A percentile compares a stretch with the other conserved stretches of the same genome.
phyloP scores from a whole-genome alignment of 2,329 filamentous ascomycete genomes.

The Ascochyta viciae-villosae region DNA sequence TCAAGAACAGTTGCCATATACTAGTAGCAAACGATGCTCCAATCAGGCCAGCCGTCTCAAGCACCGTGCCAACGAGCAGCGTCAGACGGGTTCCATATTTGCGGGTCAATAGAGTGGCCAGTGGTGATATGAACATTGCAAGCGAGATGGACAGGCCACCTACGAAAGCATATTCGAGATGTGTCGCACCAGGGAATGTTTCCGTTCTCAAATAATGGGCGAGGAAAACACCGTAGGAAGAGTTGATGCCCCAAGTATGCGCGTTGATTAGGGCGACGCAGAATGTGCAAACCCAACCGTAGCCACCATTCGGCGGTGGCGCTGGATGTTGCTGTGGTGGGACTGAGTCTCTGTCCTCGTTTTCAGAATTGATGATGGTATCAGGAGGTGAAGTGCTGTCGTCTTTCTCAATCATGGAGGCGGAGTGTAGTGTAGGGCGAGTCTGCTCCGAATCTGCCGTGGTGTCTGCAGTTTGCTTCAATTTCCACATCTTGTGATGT shows the following conservation, averaged over 20 bases:
- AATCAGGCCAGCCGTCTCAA: constrained; percentile 45
- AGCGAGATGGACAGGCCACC: constrained; percentile 46
- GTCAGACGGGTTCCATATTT: constrained; percentile 28
- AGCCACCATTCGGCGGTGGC: constrained; percentile 4
- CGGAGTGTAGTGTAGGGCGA: too few relatives aligned
- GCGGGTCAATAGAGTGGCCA: constrained; percentile 35
- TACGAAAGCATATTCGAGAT: constrained; percentile 48
- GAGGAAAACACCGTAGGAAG: constrained; percentile 51
- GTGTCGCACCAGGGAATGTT: constrained; percentile 39
- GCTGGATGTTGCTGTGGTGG: not conserved
- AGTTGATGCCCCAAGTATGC: constrained; percentile 4
- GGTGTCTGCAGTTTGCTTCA: too few relatives aligned
- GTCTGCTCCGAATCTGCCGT: too few relatives aligned
- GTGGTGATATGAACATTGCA: constrained; percentile 40
- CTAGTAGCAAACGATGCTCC: constrained; percentile 43
- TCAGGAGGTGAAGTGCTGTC: too few relatives aligned
- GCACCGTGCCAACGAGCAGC: constrained; percentile 41
- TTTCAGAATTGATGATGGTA: not conserved
- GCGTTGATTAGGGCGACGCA: not conserved
- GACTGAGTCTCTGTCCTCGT: not conserved
- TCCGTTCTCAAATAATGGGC: constrained; percentile 47
- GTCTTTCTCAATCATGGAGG: too few relatives aligned
- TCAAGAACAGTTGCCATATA: constrained; percentile 51
- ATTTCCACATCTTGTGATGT: too few relatives aligned
- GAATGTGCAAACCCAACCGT: constrained; percentile 1